Percentiles rank a stretch among this genome's conserved stretches.
Evolutionary conservation across 1,284 basidiomycete genomes (phyloP).

Genomic region (Amylostereum areolatum): DNA sequence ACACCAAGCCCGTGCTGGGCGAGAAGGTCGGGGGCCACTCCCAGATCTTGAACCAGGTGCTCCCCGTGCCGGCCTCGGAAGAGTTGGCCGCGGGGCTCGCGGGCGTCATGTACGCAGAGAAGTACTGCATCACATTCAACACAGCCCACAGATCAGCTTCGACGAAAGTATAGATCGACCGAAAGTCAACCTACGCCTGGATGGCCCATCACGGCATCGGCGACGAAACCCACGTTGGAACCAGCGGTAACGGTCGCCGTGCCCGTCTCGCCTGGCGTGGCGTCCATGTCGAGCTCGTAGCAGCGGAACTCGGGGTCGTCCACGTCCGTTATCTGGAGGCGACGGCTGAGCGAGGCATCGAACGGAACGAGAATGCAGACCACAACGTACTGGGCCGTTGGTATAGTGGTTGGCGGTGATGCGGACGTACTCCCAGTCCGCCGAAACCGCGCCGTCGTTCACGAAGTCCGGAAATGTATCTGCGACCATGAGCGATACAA

Average conservation of each 20-base stretch:
- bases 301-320: constrained; percentile 35
- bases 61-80: constrained; percentile 19
- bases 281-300: constrained; percentile 28
- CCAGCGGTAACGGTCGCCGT: constrained; percentile 23
- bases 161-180: too few relatives aligned
- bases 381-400: constrained; percentile 29
- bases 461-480: constrained; percentile 37
- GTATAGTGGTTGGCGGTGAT: constrained; percentile 38
- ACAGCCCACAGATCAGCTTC: too few relatives aligned
- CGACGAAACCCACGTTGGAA: constrained; percentile 23
- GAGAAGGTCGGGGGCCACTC: constrained; percentile 10
- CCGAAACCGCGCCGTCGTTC: constrained; percentile 28
- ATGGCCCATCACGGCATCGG: constrained; percentile 20
- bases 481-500: constrained; percentile 7
- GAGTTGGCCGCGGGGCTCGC: constrained; percentile 32
- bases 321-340: constrained; percentile 24
- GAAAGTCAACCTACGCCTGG: constrained; percentile 14
- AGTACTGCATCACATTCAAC: background rate
- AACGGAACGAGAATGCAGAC: background rate
- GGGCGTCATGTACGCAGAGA: constrained; percentile 24
- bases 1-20: too few relatives aligned
- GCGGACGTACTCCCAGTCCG: constrained; percentile 35
- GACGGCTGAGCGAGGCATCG: background rate
- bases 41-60: constrained; percentile 29
- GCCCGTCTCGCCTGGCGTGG: constrained; percentile 26